Evolutionary conservation across 2,329 filamentous ascomycete species (phyloP), one percentile per base, ranked within the genome.

Genomic region (Didymella exigua): DNA sequence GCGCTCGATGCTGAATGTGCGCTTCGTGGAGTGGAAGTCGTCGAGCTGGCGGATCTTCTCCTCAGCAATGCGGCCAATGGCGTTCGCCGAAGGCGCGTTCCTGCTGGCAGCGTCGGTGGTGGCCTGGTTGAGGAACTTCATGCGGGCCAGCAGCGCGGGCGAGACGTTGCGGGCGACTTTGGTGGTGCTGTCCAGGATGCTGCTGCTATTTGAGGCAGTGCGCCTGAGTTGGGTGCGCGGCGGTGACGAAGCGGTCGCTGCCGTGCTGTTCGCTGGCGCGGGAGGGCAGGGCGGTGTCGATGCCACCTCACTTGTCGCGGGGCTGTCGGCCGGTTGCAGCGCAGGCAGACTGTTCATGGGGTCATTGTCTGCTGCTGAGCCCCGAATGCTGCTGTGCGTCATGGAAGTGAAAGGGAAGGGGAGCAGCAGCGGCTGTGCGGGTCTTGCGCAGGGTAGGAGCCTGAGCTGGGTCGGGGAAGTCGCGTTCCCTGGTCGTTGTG

Each of bases 21-120:
- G 67, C 56, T 84, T 82, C 62, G 83, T 64, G 24, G 54, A 56
- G 70, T 89, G 86, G 56, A 85, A 84, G 62, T 84, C 79, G 77
- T 92, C 88, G 66, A 91, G 82, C 67, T 86, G 81, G 63, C 85
- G 83, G 54, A 91, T 81, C 66, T 90, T 87, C 61, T 86, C 81
- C 74, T 90, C 86, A 65, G 88, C 82, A 49, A 91, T 85, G 56
- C 88, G 86, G 62, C 88, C 88, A 66, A 90, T 81, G 70, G 72
- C 36, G 21, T 51, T 43, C 27, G 36, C 40, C 26, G 54, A 24
- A 8, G 54, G 43, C 23, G 52, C 54, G 27, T 47, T 56, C 75
- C 69, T 59, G 75, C 65, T 73, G 52, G 83, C 58, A 27, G 51
- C 49, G 62, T 61, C 63, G 58, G 60, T 66, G 53, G 72, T 72